Percentiles rank a stretch among this genome's conserved stretches.
phyloP scores from a whole-genome alignment of 1,284 basidiomycete species.

The Pyrrhoderma lamaoense region DNA sequence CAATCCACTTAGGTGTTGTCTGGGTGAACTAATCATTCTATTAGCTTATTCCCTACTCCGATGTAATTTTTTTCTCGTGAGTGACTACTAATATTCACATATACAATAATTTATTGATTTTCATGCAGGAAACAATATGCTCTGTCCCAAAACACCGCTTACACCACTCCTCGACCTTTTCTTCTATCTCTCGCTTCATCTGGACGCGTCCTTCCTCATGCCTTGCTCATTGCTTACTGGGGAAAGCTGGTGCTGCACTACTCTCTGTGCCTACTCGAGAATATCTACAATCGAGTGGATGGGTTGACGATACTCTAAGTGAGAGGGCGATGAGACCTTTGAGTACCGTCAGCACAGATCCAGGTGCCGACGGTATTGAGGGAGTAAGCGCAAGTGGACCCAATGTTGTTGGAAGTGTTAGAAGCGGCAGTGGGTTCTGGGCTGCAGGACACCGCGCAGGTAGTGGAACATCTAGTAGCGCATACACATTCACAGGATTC shows the following conservation, averaged over 20 bases:
- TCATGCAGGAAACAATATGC: slow-evolving; percentile 52
- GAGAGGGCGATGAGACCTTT: slow-evolving; percentile 10
- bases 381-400: slow-evolving; percentile 4
- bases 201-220: slow-evolving; percentile 53
- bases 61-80: slow-evolving; percentile 58
- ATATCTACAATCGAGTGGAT: slow-evolving; percentile 75
- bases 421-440: slow-evolving; percentile 70
- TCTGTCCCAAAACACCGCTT: slow-evolving; percentile 44
- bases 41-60: slow-evolving; percentile 70
- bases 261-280: slow-evolving; percentile 75
- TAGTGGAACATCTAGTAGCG: slow-evolving; percentile 48
- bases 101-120: too few species aligned
- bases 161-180: slow-evolving; percentile 60
- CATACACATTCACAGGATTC: slow-evolving; percentile 37
- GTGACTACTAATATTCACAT: slow-evolving; percentile 3
- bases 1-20: slow-evolving; percentile 18
- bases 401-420: slow-evolving; percentile 32
- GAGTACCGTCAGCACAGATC: slow-evolving; percentile 1
- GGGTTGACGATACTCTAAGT: slow-evolving; percentile 36
- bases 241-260: slow-evolving; percentile 69
- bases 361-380: neutral
- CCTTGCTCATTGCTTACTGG: slow-evolving; percentile 72
- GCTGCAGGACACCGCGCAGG: slow-evolving; percentile 39
- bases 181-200: slow-evolving; percentile 57
- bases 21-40: slow-evolving; percentile 17